Percentiles rank a stretch among this genome's conserved stretches.
Conservation (phyloP, 2,329 filamentous ascomycete genomes). For the Lasiodiplodia hormozganensis region DNA sequence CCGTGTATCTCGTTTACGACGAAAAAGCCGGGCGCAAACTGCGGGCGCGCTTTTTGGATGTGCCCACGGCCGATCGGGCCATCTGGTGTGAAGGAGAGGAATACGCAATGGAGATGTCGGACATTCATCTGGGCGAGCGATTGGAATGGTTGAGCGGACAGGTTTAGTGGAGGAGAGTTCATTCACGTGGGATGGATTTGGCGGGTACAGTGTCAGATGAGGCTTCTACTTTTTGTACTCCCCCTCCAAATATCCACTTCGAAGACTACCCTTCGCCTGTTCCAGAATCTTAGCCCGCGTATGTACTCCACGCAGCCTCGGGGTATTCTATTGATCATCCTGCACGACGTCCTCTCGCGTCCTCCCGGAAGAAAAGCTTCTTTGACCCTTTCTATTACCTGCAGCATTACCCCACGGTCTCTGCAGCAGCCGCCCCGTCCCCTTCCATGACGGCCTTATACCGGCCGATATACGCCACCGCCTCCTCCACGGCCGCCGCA, state of each 20-base stretch:
- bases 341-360: too few relatives aligned
- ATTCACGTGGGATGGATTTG: too few relatives aligned
- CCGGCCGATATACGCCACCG: constrained; percentile 44
- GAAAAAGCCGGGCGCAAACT: constrained; percentile 89
- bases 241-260: too few relatives aligned
- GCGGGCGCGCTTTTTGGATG: constrained; percentile 71
- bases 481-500: constrained; percentile 43
- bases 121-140: constrained; percentile 80
- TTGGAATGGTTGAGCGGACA: constrained; percentile 54
- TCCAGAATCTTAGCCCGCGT: too few relatives aligned
- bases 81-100: constrained; percentile 81
- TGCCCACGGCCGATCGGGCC: constrained; percentile 81
- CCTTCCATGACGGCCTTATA: constrained; percentile 39
- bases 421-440: constrained; percentile 32
- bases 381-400: background rate
- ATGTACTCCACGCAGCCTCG: too few relatives aligned
- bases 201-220: too few relatives aligned
- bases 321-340: too few relatives aligned
- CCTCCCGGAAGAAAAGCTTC: background rate
- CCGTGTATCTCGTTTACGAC: constrained; percentile 83
- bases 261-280: too few relatives aligned
- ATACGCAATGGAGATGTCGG: constrained; percentile 84
- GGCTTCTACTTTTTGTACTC: too few relatives aligned
- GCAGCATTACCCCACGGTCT: constrained; percentile 6
- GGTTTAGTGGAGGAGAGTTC: too few relatives aligned